Evolutionary conservation across 441 rosid species (phyloP), one percentile per base, ranked within the genome.

Genomic region (Gossypium trilobum): DNA sequence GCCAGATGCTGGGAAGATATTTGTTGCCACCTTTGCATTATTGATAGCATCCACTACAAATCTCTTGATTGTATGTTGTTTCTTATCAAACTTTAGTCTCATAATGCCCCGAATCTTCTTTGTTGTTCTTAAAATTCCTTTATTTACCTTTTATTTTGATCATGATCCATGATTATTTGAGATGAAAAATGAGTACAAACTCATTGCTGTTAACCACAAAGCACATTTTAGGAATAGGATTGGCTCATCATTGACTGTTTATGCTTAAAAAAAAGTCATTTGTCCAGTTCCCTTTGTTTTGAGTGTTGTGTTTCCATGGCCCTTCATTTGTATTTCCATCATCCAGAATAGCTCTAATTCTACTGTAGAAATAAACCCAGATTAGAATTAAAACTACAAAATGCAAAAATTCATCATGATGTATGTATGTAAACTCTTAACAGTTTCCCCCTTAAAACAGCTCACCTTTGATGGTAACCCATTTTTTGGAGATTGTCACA

Each of bases 1-100:
- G 62, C 88, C 92, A 0, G 97, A 91, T 79, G 88, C 97, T 4
- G 95, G 89, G 60, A 86, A 88, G 81, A 85, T 91, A 52, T 79
- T 78, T 71, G 68, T 89, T 33, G 97, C 88, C 68, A 91, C 97
- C 73, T 55, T 88, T 72, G 95, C 97, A 7, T 81, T 91, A 68
- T 77, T 91, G 80, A 82, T 88, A 70, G 89, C 87, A 77, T 89
- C 95, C 27, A 87, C 89, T 46, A 78, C 97, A 55, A 87, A 83
- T 82, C 75, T 89, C 78, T 83, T 91, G 9, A 86, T 91, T 55
- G 93, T 91, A 81, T 52, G 87, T 74, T 67, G 62, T 70, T 52
- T 31, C 58, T 48, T 39, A 14, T 22, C 51, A 6, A 5, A 22
- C 29, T 19, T 44, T 65, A 44, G 19, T 65, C 55, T 65, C 19